Base-by-base conservation (phyloP, 441 rosid genomes). In the Bruguiera hainesii region DNA sequence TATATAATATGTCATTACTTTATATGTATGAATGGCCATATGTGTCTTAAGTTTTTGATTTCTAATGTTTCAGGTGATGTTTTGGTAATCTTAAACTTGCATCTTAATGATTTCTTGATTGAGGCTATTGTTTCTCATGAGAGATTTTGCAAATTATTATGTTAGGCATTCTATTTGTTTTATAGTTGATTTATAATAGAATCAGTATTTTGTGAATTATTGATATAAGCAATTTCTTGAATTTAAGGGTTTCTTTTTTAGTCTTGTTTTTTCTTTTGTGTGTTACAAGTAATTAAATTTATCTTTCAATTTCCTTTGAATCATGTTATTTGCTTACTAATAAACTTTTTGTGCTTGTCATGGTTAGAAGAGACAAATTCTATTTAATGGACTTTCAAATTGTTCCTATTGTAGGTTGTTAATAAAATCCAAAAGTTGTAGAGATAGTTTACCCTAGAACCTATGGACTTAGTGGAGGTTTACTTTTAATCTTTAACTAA, bases 41-140 rank as follows among this genome's bases (percentile, higher is more conserved):
- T 18, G 49, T 63, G 50, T 49, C 53, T 63, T 25, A 68, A 30
- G 51, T 64, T 19, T 59, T 55, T 66, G 61, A 31, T 55, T 26
- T 62, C 64, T 61, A 62, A 63, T 77, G 71, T 65, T 71, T 71
- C 74, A 95, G 99, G 98, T 72, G 98, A 93, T 80, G 96, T 96
- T 69, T 83, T 93, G 89, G 96, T 96, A 70, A 80, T 96, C 71
- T 57, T 96, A 82, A 97, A 95, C 80, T 79, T 95, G 71, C 90
- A 86, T 25, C 87, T 87, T 10, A 97, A 96, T 80, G 97, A 89
- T 70, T 89, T 97, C 56, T 82, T 96, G 81, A 79, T 79, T 65
- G 98, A 87, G 80, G 91, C 96, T 73, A 98, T 98, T 71, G 80
- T 78, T 71, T 96, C 96, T 35, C 96, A 98, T 73, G 99, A 96